phyloP scores from a whole-genome alignment of 116 monocot genomes.

The Phalaenopsis hybrid region DNA sequence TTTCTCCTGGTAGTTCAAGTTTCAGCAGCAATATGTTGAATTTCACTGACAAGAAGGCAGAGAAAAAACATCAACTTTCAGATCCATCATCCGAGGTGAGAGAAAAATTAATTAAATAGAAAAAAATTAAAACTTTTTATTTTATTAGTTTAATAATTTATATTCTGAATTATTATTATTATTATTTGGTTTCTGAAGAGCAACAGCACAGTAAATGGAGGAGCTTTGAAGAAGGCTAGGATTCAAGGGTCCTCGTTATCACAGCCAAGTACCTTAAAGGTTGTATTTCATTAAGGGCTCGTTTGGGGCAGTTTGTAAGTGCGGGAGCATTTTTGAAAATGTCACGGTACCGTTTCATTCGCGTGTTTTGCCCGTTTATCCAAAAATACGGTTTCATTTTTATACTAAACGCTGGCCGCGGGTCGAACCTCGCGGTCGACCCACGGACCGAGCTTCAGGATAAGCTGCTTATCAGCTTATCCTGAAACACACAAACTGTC shows the following conservation, averaged over 20 bases:
- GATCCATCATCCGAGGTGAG: slow-evolving; percentile 58
- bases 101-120: not conserved
- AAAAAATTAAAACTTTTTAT: not conserved
- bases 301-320: too few relatives aligned
- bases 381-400: too few relatives aligned
- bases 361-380: too few relatives aligned
- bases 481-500: too few relatives aligned
- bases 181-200: slow-evolving; percentile 35
- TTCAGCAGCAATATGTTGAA: slow-evolving; percentile 54
- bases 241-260: slow-evolving; percentile 54
- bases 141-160: not conserved
- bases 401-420: too few relatives aligned
- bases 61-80: slow-evolving; percentile 23
- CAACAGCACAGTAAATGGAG: slow-evolving; percentile 53
- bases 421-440: too few relatives aligned
- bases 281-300: not conserved
- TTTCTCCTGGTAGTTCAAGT: slow-evolving; percentile 46
- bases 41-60: slow-evolving; percentile 36
- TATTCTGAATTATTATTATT: slow-evolving; percentile 8
- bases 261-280: slow-evolving; percentile 56
- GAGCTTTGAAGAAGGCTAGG: slow-evolving; percentile 72
- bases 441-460: too few relatives aligned
- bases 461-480: too few relatives aligned
- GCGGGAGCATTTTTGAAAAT: too few relatives aligned
- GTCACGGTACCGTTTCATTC: too few relatives aligned